Evolutionary conservation across 495 filamentous ascomycete genomes (phyloP), one percentile per base, ranked within the genome.

Genomic region (Penicillium salamii): DNA sequence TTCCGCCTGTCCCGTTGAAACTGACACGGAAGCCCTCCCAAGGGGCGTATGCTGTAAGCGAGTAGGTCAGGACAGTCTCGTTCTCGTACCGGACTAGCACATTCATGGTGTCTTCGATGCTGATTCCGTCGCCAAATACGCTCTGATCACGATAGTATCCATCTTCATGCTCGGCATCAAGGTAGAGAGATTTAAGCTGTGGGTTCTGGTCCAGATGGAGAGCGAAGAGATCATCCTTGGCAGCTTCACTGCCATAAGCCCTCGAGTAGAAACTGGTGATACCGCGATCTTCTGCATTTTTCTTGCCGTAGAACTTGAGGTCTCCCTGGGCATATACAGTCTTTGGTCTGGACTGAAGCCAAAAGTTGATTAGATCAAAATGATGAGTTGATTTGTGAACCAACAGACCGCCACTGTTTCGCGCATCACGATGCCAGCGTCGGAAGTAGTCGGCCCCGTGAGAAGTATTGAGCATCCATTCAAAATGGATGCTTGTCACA

Each of bases 361-460:
- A 67, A 39, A 67, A 69, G 21, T 69, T 69, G 13, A 67, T 60
- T 42, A 69, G 50, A 26, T 67, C 66, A 21, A 69, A 69, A 39
- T 67, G 66, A 14, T 69, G 66, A 3, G 63, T 69, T 1, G 61
- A 61, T 41, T 67, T 69, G 39, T 67, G 66, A 14, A 69, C 63
- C 14, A 69, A 38, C 44, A 82, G 59, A 3, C 79, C 80, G 34
- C 79, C 79, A 50, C 73, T 76, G 58, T 81, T 82, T 26, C 69
- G 66, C 57, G 72, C 75, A 62, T 83, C 79, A 7, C 79, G 76
- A 58, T 83, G 78, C 80, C 80, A 82, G 13, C 80, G 78, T 20
- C 79, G 78, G 63, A 81, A 81, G 61, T 80, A 82, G 51, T 83
- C 79, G 0, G 79, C 79, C 11, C 80, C 80, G 58, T 83, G 80